Evolutionary conservation across 306 rosid species (phyloP).

Genomic region (Quercus rubra): DNA sequence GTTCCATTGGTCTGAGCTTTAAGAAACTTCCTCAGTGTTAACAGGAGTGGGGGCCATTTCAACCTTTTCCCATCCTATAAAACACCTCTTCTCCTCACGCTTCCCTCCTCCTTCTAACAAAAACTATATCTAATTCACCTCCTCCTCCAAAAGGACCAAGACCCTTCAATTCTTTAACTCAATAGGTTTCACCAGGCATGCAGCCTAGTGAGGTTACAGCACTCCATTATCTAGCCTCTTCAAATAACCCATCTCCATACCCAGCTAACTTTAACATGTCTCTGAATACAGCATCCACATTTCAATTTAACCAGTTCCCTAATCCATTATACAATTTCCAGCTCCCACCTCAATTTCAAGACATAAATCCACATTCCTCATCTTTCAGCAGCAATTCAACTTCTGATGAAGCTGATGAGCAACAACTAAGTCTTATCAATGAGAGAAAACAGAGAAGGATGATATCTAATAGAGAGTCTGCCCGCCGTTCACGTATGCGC

Average conservation of each 20-base stretch:
- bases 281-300: slow-evolving; percentile 35
- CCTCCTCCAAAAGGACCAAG: slow-evolving; percentile 17
- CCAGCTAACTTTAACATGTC: slow-evolving; percentile 32
- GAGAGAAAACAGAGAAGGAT: slow-evolving; percentile 89
- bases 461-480: slow-evolving; percentile 96
- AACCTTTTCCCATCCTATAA: slow-evolving; percentile 55
- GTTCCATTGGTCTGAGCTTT: slow-evolving; percentile 27
- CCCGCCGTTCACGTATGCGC: slow-evolving; percentile 86
- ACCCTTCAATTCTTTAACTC: slow-evolving; percentile 10
- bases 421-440: slow-evolving; percentile 52
- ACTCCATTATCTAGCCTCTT: slow-evolving; percentile 48
- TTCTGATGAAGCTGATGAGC: slow-evolving; percentile 87
- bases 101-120: slow-evolving; percentile 34
- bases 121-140: slow-evolving; percentile 22
- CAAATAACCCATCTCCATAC: slow-evolving; percentile 41
- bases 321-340: slow-evolving; percentile 42
- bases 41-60: slow-evolving; percentile 29
- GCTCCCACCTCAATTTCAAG: slow-evolving; percentile 43
- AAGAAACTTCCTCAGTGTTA: slow-evolving; percentile 28
- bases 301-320: slow-evolving; percentile 41
- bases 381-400: slow-evolving; percentile 80
- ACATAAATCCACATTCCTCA: slow-evolving; percentile 50
- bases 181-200: slow-evolving; percentile 41
- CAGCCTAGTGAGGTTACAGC: slow-evolving; percentile 52
- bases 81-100: slow-evolving; percentile 41